Conservation (phyloP, 1,139 yeast species). For the Candida smagusa region DNA sequence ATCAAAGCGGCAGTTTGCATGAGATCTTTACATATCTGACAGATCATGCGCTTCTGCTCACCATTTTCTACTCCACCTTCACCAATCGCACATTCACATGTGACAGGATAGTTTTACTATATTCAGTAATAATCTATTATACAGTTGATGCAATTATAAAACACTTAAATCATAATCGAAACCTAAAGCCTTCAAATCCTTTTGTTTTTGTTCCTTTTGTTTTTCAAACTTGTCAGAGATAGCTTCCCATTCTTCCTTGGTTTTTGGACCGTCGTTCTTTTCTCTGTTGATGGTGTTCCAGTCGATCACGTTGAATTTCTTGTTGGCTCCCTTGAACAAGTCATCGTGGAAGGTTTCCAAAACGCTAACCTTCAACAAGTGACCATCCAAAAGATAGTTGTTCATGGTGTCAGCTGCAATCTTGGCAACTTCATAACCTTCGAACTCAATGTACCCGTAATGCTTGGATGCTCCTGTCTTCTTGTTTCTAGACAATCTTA, state of each 20-base stretch:
- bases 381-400: conserved; percentile 86
- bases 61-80: not conserved
- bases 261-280: conserved; percentile 56
- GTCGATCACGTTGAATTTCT: conserved; percentile 58
- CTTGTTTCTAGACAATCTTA: conserved; percentile 83
- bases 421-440: conserved; percentile 69
- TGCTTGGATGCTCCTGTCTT: conserved; percentile 91
- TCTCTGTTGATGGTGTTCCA: conserved; percentile 55
- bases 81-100: not conserved
- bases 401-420: conserved; percentile 95
- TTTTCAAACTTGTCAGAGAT: conserved; percentile 41
- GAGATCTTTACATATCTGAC: no score
- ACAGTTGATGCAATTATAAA: conserved; percentile 5
- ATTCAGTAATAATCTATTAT: conserved; percentile 4
- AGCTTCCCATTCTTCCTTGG: conserved; percentile 58
- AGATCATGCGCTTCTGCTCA: not conserved
- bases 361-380: conserved; percentile 66
- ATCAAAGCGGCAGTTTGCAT: no score
- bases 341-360: conserved; percentile 43
- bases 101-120: conserved; percentile 1
- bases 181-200: conserved; percentile 51
- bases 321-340: conserved; percentile 53
- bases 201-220: conserved; percentile 41
- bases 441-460: conserved; percentile 87
- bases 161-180: conserved; percentile 41